Evolutionary conservation across 768 basidiomycete genomes (phyloP).

Genomic region (Austroboletus eburneus): DNA sequence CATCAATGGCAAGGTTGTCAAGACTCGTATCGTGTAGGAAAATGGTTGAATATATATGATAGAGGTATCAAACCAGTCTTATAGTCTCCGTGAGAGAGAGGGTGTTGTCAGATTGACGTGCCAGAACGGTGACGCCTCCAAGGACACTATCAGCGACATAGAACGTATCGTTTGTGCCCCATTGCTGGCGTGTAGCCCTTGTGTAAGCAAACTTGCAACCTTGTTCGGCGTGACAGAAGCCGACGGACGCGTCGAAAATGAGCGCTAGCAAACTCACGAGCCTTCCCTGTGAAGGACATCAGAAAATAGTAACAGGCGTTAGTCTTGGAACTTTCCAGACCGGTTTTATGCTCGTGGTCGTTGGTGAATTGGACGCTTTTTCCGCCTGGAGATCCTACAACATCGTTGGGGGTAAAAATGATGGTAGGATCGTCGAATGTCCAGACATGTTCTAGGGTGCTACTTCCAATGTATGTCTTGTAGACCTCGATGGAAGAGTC

Average conservation of each 20-base stretch:
- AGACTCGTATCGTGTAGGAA: slow-evolving; percentile 37
- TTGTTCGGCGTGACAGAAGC: slow-evolving; percentile 56
- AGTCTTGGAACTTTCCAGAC: slow-evolving; percentile 44
- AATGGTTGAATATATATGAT: slow-evolving; percentile 5
- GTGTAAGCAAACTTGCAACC: slow-evolving; percentile 59
- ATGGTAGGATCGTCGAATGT: slow-evolving; percentile 51
- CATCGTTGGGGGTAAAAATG: slow-evolving; percentile 65
- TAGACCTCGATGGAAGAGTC: slow-evolving; percentile 73
- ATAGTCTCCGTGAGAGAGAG: slow-evolving; percentile 53
- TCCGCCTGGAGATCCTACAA: slow-evolving; percentile 63
- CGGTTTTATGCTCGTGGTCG: slow-evolving; percentile 52
- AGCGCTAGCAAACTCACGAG: slow-evolving; percentile 29
- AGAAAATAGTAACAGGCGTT: background rate
- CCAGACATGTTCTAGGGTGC: slow-evolving; percentile 46
- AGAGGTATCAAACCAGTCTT: slow-evolving; percentile 5
- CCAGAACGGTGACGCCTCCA: slow-evolving; percentile 50
- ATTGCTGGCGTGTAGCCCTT: slow-evolving; percentile 51
- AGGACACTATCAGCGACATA: slow-evolving; percentile 50
- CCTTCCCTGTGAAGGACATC: slow-evolving; percentile 15
- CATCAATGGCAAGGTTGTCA: slow-evolving; percentile 62
- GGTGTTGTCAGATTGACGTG: slow-evolving; percentile 54
- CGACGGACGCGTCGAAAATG: slow-evolving; percentile 44
- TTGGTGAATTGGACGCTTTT: slow-evolving; percentile 69
- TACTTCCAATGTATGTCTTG: slow-evolving; percentile 43
- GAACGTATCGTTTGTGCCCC: slow-evolving; percentile 62